A percentile compares a stretch with the other conserved stretches of the same genome.
phyloP scores from a whole-genome alignment of 352 stramenopile genomes.

The Pythium dissimile region DNA sequence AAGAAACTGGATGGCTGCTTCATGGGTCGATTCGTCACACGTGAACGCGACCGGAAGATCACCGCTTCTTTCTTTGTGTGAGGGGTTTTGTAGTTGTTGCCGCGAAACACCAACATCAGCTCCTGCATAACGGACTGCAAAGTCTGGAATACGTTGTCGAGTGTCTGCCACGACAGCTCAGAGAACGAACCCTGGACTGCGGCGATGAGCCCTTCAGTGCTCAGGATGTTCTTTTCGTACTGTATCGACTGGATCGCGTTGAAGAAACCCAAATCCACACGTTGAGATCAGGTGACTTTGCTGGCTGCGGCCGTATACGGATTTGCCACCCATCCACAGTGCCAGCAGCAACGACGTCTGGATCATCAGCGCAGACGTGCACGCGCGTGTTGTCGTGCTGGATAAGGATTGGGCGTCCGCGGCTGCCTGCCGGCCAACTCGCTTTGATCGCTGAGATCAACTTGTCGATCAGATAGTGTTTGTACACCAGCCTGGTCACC shows the following conservation, averaged over 20 bases:
- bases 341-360: background rate
- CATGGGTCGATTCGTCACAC: too few species aligned
- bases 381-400: conserved; percentile 3
- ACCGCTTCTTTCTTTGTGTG: too few species aligned
- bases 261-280: conserved; percentile 15
- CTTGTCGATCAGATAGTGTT: background rate
- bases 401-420: background rate
- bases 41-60: too few species aligned
- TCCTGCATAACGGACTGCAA: conserved; percentile 13
- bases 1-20: too few species aligned
- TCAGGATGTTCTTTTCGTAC: background rate
- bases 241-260: conserved; percentile 10
- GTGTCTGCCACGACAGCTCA: background rate
- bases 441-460: background rate
- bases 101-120: background rate
- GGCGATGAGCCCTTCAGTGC: background rate
- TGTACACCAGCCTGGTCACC: background rate
- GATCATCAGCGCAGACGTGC: background rate
- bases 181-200: background rate
- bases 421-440: background rate
- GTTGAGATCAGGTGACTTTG: conserved; percentile 12
- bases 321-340: background rate
- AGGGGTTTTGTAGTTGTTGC: conserved; percentile 1
- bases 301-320: background rate
- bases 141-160: conserved; percentile 11